These are phyloP conservation scores for Sisymbrium irio DNA, from an alignment of 345 rosid genomes.

Conservation along the genomic window DNA sequence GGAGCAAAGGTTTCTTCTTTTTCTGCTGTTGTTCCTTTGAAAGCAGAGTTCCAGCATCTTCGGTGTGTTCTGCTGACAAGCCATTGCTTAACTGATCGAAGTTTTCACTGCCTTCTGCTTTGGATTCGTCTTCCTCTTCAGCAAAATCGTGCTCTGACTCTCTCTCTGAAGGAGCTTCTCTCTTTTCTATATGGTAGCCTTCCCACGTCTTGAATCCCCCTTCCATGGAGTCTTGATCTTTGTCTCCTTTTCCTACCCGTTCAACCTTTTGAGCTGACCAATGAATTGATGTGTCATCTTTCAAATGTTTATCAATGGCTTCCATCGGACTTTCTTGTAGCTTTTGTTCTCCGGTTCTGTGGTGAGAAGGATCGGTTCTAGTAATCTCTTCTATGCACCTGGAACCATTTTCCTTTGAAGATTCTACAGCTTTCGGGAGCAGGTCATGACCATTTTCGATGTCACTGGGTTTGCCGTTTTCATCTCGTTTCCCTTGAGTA, in stretches of 20 bases:
- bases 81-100: constrained; percentile 60
- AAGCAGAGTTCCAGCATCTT: constrained; percentile 53
- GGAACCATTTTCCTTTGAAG: constrained; percentile 75
- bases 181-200: constrained; percentile 84
- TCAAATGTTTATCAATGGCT: constrained; percentile 32
- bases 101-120: constrained; percentile 60
- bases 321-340: constrained; percentile 42
- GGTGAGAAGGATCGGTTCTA: constrained; percentile 40
- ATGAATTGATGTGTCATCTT: constrained; percentile 7
- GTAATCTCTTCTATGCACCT: constrained; percentile 57
- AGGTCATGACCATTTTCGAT: constrained; percentile 71
- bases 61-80: constrained; percentile 47
- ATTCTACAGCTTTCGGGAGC: constrained; percentile 69
- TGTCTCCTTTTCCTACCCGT: constrained; percentile 46
- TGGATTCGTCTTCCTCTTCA: constrained; percentile 72
- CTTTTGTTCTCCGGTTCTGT: constrained; percentile 33
- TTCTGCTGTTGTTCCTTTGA: constrained; percentile 67
- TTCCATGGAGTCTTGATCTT: constrained; percentile 53
- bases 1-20: constrained; percentile 88
- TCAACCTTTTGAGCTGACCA: constrained; percentile 38
- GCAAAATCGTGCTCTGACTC: constrained; percentile 63
- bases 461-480: constrained; percentile 31
- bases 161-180: constrained; percentile 75
- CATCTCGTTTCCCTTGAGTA: constrained; percentile 33
- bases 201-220: constrained; percentile 84